Base-by-base conservation (phyloP, 805 yeast species). In the Zygosaccharomyces gambellarensis region DNA sequence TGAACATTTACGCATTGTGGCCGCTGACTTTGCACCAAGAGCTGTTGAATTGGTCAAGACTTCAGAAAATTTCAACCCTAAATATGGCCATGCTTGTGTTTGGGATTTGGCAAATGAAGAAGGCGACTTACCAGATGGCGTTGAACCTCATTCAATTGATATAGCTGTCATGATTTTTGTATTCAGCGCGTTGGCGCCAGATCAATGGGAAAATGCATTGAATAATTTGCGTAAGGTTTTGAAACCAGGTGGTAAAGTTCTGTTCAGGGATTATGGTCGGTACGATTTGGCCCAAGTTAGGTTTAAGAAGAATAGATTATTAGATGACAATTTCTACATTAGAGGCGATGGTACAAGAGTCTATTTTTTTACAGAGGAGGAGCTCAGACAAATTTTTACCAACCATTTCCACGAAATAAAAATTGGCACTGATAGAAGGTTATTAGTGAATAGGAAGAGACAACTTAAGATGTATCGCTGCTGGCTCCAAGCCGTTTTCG, bases 291-390 rank as follows among this genome's bases (percentile, higher is more conserved):
- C 99, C 0, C 99, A 94, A 65, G 85, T 94, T 48, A 72, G 99
- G 59, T 90, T 92, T 73, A 94, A 94, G 69, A 87, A 86, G 65
- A 85, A 87, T 43, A 79, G 98, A 59, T 69, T 88, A 25, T 67
- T 94, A 48, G 96, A 88, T 47, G 97, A 92, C 49, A 90, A 94
- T 68, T 94, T 94, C 63, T 94, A 94, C 68, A 89, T 90, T 34
- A 80, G 99, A 62, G 99, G 99, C 34, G 99, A 94, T 65, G 99
- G 99, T 43, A 94, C 99, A 0, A 76, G 99, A 58, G 99, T 94
- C 10, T 94, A 94, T 67, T 94, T 94, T 71, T 94, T 94, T 72
- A 88, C 96, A 2, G 98, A 92, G 64, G 96, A 92, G 51, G 97
- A 94, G 69, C 69, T 92, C 50, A 74, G 87, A 53, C 72, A 77